Base-by-base conservation (phyloP, 805 yeast species). In the Yamadazyma ubonensis region DNA sequence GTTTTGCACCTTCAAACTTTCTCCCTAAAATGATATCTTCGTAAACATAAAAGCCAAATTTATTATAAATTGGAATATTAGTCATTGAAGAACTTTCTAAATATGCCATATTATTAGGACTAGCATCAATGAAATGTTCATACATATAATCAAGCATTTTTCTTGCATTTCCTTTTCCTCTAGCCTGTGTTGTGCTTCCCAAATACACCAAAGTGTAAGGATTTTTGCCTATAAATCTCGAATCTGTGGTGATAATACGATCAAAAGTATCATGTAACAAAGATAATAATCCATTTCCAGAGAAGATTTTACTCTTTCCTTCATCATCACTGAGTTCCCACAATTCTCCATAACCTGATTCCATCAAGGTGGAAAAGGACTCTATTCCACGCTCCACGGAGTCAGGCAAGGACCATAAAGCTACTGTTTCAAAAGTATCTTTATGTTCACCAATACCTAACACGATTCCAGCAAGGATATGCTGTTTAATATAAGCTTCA, bases 151-250 rank as follows among this genome's bases (percentile, higher is more conserved):
- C 73, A 47, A 77, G 70, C 53, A 75, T 59, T 18, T 64, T 65
- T 34, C 81, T 56, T 8, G 67, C 76, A 49, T 77, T 76, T 14
- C 82, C 82, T 51, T 76, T 76, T 25, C 82, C 82, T 47, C 79
- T 63, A 5, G 81, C 78, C 12, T 54, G 51, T 10, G 33, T 57
- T 5, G 65, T 59, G 5, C 74, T 65, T 5, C 76, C 77, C 40
- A 72, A 56, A 49, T 72, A 72, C 22, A 72, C 74, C 47, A 72
- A 59, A n/a, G 74, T 70, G 49, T 53, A 72, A 11, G 60, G 53
- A 16, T 58, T 57, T 39, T 63, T 65, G 29, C 62, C 65, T 10
- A 46, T 53, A 42, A 70, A 66, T 27, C 69, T 44, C 5, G 56
- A 43, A 48, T 76, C 80, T n/a, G 54, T 60, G 5, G 56, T 45